Conservation (phyloP, 148 eudicot genomes). For the Selenicereus undatus region DNA sequence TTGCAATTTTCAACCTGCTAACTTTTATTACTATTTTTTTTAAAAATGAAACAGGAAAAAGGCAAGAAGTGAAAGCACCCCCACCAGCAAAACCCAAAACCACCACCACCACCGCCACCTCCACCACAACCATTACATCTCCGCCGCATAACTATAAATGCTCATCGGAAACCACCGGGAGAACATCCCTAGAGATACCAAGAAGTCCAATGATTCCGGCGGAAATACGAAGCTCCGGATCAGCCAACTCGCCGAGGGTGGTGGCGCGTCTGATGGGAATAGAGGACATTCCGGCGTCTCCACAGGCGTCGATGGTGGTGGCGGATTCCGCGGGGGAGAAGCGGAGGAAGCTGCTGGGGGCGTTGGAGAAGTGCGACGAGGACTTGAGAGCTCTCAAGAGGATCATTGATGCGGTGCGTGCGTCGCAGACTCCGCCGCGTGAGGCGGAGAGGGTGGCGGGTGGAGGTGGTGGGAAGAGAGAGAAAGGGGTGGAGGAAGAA, state of each 20-base stretch:
- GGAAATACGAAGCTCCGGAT: slow-evolving; percentile 33
- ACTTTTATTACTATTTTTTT: not conserved
- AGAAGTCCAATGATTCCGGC: slow-evolving; percentile 53
- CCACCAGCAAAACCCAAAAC: slow-evolving; percentile 9
- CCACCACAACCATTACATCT: not conserved
- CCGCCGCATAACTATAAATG: not conserved
- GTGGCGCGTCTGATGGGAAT: slow-evolving; percentile 47
- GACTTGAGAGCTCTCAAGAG: slow-evolving; percentile 56
- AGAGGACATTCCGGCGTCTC: slow-evolving; percentile 20
- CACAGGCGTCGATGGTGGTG: not conserved
- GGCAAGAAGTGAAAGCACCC: slow-evolving; percentile 26
- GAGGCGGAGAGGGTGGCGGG: slow-evolving; percentile 1
- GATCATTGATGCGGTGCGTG: slow-evolving; percentile 48
- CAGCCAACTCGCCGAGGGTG: slow-evolving; percentile 23
- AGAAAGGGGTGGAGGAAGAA: not conserved
- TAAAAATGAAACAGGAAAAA: slow-evolving; percentile 31
- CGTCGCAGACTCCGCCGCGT: slow-evolving; percentile 16
- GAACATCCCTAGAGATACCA: slow-evolving; percentile 31
- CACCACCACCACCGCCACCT: not conserved
- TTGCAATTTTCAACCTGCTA: no score
- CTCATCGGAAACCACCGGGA: not conserved
- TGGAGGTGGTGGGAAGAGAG: slow-evolving; percentile 12
- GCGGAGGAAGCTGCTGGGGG: slow-evolving; percentile 54
- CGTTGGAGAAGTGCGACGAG: slow-evolving; percentile 76
- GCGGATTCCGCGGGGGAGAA: slow-evolving; percentile 35